Percentiles rank a stretch among this genome's conserved stretches.
These are phyloP conservation scores for Raphanus sativus DNA, from an alignment of 345 rosid genomes.

Conservation along the genomic window DNA sequence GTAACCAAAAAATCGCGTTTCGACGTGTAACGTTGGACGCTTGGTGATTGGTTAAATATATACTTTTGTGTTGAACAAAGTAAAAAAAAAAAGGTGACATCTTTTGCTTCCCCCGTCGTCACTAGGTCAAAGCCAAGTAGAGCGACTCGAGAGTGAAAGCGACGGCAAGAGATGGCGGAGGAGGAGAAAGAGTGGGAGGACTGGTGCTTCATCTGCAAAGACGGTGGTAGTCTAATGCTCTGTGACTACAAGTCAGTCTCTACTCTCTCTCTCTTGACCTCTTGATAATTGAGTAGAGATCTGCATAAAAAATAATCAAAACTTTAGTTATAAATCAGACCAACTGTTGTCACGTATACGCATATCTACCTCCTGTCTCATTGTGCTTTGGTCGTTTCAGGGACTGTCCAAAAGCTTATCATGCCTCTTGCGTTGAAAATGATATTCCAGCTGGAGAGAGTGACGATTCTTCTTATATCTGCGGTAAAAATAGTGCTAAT, in stretches of 20 bases:
- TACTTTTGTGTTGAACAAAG: neutral
- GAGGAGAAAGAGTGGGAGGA: slow-evolving; percentile 30
- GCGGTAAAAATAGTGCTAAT: slow-evolving; percentile 26
- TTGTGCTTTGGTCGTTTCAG: slow-evolving; percentile 22
- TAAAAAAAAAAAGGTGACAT: neutral
- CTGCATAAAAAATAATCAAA: neutral
- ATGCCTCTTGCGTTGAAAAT: slow-evolving; percentile 19
- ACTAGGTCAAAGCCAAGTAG: slow-evolving; percentile 3
- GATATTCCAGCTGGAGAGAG: neutral
- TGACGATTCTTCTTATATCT: slow-evolving; percentile 25
- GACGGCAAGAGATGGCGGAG: slow-evolving; percentile 16
- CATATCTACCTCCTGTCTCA: neutral
- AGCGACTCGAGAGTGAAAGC: neutral
- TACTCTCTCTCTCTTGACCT: neutral
- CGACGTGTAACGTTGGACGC: neutral
- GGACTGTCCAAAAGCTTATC: slow-evolving; percentile 39
- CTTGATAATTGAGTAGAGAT: slow-evolving; percentile 2
- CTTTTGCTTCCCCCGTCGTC: neutral
- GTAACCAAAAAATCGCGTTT: neutral
- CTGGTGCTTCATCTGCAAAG: slow-evolving; percentile 44
- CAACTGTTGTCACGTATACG: neutral
- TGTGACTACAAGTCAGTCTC: slow-evolving; percentile 35
- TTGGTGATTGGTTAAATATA: neutral
- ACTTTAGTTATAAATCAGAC: neutral
- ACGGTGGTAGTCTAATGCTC: slow-evolving; percentile 33